These are phyloP conservation scores for Ascochyta clinopodiicola DNA, from an alignment of 2,329 filamentous ascomycete species.

Conservation along the genomic window DNA sequence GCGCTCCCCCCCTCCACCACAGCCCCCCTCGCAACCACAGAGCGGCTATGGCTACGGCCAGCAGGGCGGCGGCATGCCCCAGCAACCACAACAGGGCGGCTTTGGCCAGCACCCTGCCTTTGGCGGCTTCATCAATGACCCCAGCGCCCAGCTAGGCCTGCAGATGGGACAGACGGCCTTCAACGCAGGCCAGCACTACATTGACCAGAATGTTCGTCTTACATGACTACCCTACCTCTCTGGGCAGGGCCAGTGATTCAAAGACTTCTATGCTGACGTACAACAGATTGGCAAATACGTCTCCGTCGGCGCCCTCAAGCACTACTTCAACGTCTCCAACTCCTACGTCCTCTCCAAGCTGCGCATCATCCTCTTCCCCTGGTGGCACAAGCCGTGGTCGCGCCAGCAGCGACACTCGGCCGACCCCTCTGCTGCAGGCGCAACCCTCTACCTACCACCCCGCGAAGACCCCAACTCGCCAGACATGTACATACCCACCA, in stretches of 20 bases:
- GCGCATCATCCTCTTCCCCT: constrained; percentile 91
- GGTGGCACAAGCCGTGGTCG: constrained; percentile 97
- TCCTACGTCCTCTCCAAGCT: constrained; percentile 95
- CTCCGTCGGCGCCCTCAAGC: constrained; percentile 90
- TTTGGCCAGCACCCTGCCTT: constrained; percentile 67
- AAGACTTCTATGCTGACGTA: constrained; percentile 2
- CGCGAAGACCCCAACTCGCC: constrained; percentile 96
- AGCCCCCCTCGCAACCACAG: constrained; percentile 71
- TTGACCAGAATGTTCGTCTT: constrained; percentile 86
- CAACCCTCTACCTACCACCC: constrained; percentile 75
- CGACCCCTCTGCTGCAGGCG: constrained; percentile 23
- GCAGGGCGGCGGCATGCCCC: constrained; percentile 53
- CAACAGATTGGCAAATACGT: constrained; percentile 78
- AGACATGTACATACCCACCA: constrained; percentile 98
- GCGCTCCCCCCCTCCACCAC: constrained; percentile 86
- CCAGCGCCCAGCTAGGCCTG: constrained; percentile 91
- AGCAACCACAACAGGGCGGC: constrained; percentile 25
- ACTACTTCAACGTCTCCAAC: constrained; percentile 99
- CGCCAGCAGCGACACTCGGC: constrained; percentile 74
- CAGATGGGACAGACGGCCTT: constrained; percentile 93
- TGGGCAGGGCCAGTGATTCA: too few relatives aligned
- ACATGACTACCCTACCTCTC: not conserved
- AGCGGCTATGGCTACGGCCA: constrained; percentile 76
- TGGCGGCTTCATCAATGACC: constrained; percentile 93
- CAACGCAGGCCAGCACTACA: constrained; percentile 88